phyloP scores from a whole-genome alignment of 2,329 filamentous ascomycete genomes.

The Parafenestella ontariensis region DNA sequence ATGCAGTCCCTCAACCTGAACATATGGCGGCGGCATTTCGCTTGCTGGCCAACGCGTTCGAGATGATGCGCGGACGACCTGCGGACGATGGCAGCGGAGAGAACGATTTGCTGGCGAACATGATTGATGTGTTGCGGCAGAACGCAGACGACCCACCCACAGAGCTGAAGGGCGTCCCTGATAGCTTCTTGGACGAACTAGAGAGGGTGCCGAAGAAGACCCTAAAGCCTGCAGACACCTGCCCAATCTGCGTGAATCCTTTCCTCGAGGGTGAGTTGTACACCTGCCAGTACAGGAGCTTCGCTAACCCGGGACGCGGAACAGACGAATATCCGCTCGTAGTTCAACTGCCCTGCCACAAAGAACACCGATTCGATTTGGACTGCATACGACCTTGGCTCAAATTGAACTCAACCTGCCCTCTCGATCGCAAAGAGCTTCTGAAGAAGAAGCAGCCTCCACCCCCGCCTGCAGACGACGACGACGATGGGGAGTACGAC shows the following conservation, averaged over 20 bases:
- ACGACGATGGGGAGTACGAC: constrained; percentile 61
- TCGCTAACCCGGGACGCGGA: constrained; percentile 25
- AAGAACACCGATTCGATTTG: constrained; percentile 68
- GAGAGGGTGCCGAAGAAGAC: constrained; percentile 64
- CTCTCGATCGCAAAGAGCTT: constrained; percentile 66
- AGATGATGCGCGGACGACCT: constrained; percentile 60
- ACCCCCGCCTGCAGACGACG: constrained; percentile 57
- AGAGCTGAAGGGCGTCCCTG: constrained; percentile 66
- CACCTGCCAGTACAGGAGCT: background rate
- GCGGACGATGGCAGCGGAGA: constrained; percentile 35
- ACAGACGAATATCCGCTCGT: constrained; percentile 67
- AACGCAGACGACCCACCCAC: constrained; percentile 65
- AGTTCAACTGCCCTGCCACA: constrained; percentile 67
- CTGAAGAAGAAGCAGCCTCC: constrained; percentile 59
- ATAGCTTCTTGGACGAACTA: constrained; percentile 67
- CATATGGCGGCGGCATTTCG: constrained; percentile 67
- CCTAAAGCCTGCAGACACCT: constrained; percentile 61
- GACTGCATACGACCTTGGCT: constrained; percentile 72
- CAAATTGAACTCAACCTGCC: constrained; percentile 69
- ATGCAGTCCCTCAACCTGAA: constrained; percentile 66
- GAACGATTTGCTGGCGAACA: constrained; percentile 57
- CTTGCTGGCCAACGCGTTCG: constrained; percentile 66
- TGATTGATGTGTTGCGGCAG: constrained; percentile 63
- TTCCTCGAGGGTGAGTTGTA: constrained; percentile 62
- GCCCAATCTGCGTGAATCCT: constrained; percentile 67